phyloP scores from a whole-genome alignment of 352 stramenopile species.

The Phytophthora hibernalis region DNA sequence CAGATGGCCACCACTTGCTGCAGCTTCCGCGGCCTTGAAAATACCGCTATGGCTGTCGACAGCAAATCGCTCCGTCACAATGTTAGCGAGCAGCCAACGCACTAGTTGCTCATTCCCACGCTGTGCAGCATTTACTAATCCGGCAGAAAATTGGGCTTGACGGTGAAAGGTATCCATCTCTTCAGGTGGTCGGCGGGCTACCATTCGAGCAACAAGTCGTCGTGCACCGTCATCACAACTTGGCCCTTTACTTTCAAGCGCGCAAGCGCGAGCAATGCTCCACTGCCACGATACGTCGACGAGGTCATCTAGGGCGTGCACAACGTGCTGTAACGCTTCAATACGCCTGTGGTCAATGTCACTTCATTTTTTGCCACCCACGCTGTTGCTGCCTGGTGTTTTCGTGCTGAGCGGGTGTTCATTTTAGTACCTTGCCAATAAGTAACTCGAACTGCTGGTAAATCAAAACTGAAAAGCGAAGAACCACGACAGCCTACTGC shows the following conservation, averaged over 20 bases:
- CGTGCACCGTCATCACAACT: constrained; percentile 15
- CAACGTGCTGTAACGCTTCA: constrained; percentile 34
- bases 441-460: constrained; percentile 1
- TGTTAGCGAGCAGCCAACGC: constrained; percentile 29
- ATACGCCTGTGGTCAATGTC: constrained; percentile 27
- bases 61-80: constrained; percentile 24
- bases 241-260: constrained; percentile 13
- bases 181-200: constrained; percentile 26
- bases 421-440: constrained; percentile 6
- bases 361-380: constrained; percentile 15
- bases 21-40: constrained; percentile 31
- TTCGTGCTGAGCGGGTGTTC: neutral
- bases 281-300: constrained; percentile 40
- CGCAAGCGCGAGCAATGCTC: constrained; percentile 38
- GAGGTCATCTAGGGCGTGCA: constrained; percentile 31
- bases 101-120: constrained; percentile 25
- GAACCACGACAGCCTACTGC: constrained; percentile 1
- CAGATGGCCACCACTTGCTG: constrained; percentile 22
- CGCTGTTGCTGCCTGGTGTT: neutral
- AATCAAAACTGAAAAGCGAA: constrained; percentile 23
- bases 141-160: constrained; percentile 29
- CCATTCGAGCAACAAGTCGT: constrained; percentile 29
- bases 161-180: constrained; percentile 41
- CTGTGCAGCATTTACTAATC: constrained; percentile 24
- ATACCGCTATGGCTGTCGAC: constrained; percentile 32